A percentile compares a stretch with the other conserved stretches of the same genome.
phyloP scores from a whole-genome alignment of 768 basidiomycete genomes.

The Cyclocybe cylindracea region DNA sequence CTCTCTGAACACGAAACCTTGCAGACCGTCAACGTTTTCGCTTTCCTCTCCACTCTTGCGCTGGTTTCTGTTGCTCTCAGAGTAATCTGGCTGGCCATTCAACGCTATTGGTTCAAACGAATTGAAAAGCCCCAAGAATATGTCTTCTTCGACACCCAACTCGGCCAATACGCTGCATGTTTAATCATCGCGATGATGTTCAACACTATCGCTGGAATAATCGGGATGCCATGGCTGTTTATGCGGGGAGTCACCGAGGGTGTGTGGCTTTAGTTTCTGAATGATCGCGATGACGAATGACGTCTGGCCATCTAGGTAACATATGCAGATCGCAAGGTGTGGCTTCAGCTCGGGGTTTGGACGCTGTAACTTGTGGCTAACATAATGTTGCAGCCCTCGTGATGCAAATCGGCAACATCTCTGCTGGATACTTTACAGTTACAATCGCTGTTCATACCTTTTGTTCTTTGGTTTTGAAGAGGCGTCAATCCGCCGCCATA shows the following conservation, averaged over 20 bases:
- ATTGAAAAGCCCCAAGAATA: slow-evolving; percentile 41
- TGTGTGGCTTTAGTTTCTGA: slow-evolving; percentile 20
- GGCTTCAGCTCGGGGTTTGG: neutral
- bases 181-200: slow-evolving; percentile 61
- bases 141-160: slow-evolving; percentile 70
- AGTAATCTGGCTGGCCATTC: slow-evolving; percentile 46
- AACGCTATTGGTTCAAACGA: slow-evolving; percentile 27
- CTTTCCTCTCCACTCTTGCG: slow-evolving; percentile 54
- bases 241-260: slow-evolving; percentile 49
- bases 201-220: slow-evolving; percentile 51
- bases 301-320: slow-evolving; percentile 31
- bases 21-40: slow-evolving; percentile 53
- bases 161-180: slow-evolving; percentile 68
- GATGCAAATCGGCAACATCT: slow-evolving; percentile 63
- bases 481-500: slow-evolving; percentile 50
- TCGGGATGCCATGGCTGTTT: slow-evolving; percentile 52
- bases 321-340: slow-evolving; percentile 65
- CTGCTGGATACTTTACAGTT: slow-evolving; percentile 64
- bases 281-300: neutral
- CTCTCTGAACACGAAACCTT: neutral
- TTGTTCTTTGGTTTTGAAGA: slow-evolving; percentile 60
- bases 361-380: neutral
- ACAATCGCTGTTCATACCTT: slow-evolving; percentile 70
- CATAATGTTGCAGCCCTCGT: slow-evolving; percentile 42
- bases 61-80: slow-evolving; percentile 51